A percentile compares a stretch with the other conserved stretches of the same genome.
phyloP scores from a whole-genome alignment of 306 rosid species.

The Trifolium dubium region DNA sequence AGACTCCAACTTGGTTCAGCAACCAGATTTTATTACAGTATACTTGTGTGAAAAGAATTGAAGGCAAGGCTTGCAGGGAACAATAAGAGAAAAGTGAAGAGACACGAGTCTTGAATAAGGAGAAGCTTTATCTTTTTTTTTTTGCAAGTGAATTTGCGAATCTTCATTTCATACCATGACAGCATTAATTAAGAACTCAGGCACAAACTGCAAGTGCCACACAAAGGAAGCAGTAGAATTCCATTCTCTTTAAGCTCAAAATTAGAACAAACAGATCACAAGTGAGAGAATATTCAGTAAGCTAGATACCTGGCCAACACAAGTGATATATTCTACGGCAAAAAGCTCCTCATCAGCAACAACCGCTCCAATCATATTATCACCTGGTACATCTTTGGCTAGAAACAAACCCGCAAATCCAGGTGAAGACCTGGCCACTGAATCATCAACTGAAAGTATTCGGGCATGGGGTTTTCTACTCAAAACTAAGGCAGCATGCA shows the following conservation, averaged over 20 bases:
- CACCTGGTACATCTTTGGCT: constrained; percentile 75
- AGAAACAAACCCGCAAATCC: constrained; percentile 79
- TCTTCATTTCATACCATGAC: background rate
- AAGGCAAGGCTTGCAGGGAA: constrained; percentile 5
- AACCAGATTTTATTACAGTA: constrained; percentile 10
- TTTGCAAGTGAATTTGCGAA: constrained; percentile 5
- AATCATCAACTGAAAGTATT: constrained; percentile 70
- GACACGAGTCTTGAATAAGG: constrained; percentile 9
- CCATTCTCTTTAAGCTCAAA: constrained; percentile 32
- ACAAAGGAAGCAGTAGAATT: constrained; percentile 32
- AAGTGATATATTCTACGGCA: constrained; percentile 79
- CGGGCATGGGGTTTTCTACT: constrained; percentile 92
- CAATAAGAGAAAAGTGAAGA: constrained; percentile 14
- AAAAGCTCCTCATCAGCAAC: constrained; percentile 81
- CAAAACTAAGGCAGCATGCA: constrained; percentile 89
- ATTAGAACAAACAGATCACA: constrained; percentile 21
- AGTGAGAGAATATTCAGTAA: constrained; percentile 36
- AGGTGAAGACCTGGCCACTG: constrained; percentile 66
- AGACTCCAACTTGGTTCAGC: too few relatives aligned
- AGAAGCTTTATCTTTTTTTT: constrained; percentile 4
- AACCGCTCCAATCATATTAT: constrained; percentile 73
- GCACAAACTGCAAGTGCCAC: constrained; percentile 12
- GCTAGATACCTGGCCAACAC: constrained; percentile 87
- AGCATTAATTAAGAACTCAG: constrained; percentile 5
- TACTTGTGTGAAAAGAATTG: constrained; percentile 7